Conservation (phyloP, 192 early-diverging fungal species). For the Backusella parvicylindrica region DNA sequence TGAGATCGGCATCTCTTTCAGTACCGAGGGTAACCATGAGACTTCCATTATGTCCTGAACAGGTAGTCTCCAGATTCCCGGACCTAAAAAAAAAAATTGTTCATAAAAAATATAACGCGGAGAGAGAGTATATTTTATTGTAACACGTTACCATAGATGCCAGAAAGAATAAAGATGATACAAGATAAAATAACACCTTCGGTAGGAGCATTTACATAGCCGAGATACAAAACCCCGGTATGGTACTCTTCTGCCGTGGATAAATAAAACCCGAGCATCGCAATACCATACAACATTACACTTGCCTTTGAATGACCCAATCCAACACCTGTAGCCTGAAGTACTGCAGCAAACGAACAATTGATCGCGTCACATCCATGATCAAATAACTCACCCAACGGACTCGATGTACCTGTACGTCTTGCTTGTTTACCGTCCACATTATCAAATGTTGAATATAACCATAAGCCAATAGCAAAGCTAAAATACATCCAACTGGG, state of each 20-base stretch:
- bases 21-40: constrained; percentile 14
- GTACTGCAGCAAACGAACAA: constrained; percentile 29
- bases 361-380: constrained; percentile 60
- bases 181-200: constrained; percentile 78
- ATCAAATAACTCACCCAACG: constrained; percentile 94
- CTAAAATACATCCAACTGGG: constrained; percentile 82
- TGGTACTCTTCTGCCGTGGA: constrained; percentile 93
- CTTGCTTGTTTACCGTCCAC: constrained; percentile 96
- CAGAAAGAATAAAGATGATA: constrained; percentile 57
- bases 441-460: constrained; percentile 87
- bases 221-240: constrained; percentile 80
- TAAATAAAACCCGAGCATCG: constrained; percentile 65
- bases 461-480: constrained; percentile 75
- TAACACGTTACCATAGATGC: constrained; percentile 49
- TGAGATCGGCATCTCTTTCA: neutral
- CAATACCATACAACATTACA: constrained; percentile 26
- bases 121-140: neutral
- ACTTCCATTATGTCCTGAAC: neutral
- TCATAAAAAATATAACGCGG: neutral
- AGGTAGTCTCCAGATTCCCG: constrained; percentile 14
- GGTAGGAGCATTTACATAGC: constrained; percentile 80
- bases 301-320: constrained; percentile 22
- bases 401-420: constrained; percentile 79
- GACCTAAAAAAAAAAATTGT: constrained; percentile 3
- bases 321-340: constrained; percentile 18